Base-by-base conservation (phyloP, 129 eudicot genomes). In the Escallonia rubra region DNA sequence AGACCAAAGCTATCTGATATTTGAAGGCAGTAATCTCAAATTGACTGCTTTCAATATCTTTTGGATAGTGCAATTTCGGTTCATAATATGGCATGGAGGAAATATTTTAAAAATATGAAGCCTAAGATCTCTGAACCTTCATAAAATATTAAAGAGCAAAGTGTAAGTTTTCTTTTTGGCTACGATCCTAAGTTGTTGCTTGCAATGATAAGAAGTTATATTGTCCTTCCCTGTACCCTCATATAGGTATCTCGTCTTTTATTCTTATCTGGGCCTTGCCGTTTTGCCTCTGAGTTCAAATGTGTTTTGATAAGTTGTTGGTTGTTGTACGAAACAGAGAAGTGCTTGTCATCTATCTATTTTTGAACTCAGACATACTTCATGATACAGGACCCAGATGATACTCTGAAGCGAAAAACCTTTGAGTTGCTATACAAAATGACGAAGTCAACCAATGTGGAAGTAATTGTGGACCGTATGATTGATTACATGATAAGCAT, bases 381-480 rank as follows among this genome's bases (percentile, higher is more conserved):
- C 49, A 45, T 66, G 41, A 72, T 78, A 61, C 94, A 94, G 99
- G 99, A 94, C 57, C 97, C 99, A 11, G 99, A 94, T 85, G 99
- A 94, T 66, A 89, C 99, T 67, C 79, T 94, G 42, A 94, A 94
- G 82, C 82, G 99, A 80, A 94, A 94, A 80, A 94, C 99, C 12
- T 94, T 94, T 83, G 99, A 94, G 56, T 72, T 94, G 68, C 87
- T 94, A 39, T 81, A 94, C 58, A 94, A 89, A 76, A 94, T 94
- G 99, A 94, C 99, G 15, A 94, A 87, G 81, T 87, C 99, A 66
- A 84, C 96, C 75, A 94, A 89, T 74, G 99, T 89, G 60, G 98
- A 94, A 87, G 99, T 94, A 47, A 94, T 94, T 79, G 99, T 94
- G 42, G 99, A 87, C 74, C 93, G 97, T 48, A 94, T 94, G 99